Conservation (phyloP, 441 rosid species). For the Raphanus hybrid region DNA sequence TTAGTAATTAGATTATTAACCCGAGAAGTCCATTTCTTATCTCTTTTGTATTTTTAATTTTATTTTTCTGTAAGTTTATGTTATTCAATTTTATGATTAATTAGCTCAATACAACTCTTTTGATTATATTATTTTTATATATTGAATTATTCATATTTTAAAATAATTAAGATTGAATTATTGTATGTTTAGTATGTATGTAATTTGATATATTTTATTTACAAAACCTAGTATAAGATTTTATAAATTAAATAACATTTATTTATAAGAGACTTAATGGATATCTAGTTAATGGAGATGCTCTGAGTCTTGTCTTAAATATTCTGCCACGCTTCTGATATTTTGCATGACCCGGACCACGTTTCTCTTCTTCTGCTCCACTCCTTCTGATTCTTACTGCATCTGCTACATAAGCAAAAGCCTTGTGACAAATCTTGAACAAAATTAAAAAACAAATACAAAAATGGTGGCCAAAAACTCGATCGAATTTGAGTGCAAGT, state of each 20-base stretch:
- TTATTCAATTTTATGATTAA: background rate
- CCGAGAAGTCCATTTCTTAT: background rate
- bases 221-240: background rate
- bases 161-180: background rate
- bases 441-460: background rate
- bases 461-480: conserved; percentile 13
- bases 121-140: background rate
- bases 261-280: background rate
- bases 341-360: background rate
- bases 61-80: background rate
- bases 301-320: background rate
- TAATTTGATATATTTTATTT: background rate
- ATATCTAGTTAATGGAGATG: background rate
- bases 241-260: background rate
- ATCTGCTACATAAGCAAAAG: conserved; percentile 6
- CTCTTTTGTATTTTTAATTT: background rate
- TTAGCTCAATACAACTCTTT: background rate
- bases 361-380: background rate
- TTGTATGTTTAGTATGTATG: background rate
- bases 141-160: background rate
- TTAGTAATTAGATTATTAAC: background rate
- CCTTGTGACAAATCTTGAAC: conserved; percentile 1
- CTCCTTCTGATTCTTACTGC: background rate
- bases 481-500: background rate
- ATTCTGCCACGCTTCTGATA: background rate